These are phyloP conservation scores for Zostera marina DNA, from an alignment of 116 monocot genomes.

Conservation along the genomic window DNA sequence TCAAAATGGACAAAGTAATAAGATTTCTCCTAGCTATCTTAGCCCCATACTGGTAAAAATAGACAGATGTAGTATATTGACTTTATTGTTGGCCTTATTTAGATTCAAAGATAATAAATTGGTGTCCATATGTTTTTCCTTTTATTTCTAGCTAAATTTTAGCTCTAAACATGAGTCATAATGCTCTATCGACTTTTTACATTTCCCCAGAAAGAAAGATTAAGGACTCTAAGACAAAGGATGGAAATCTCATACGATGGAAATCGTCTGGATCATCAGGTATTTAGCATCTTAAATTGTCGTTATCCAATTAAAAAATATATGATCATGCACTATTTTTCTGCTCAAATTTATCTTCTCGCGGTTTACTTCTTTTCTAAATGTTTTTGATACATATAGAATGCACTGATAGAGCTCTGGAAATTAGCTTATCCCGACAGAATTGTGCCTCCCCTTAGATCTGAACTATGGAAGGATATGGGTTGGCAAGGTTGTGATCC, in stretches of 20 bases:
- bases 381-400: constrained; percentile 18
- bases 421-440: constrained; percentile 64
- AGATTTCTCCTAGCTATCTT: constrained; percentile 13
- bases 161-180: no score
- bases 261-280: constrained; percentile 66
- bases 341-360: neutral
- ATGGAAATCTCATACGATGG: constrained; percentile 65
- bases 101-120: no score
- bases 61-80: no score
- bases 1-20: constrained; percentile 24
- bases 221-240: constrained; percentile 50
- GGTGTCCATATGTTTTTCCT: no score
- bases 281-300: constrained; percentile 10
- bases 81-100: no score
- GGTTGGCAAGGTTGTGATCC: constrained; percentile 97
- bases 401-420: constrained; percentile 83
- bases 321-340: neutral
- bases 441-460: constrained; percentile 71
- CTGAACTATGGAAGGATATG: constrained; percentile 97
- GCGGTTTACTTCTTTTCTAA: no score
- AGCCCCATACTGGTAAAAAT: constrained; percentile 88
- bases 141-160: neutral
- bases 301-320: neutral
- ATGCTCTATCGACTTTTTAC: neutral
- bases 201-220: constrained; percentile 54